These are phyloP conservation scores for Nicotiana attenuata DNA, from an alignment of 257 asterid species.

Conservation along the genomic window DNA sequence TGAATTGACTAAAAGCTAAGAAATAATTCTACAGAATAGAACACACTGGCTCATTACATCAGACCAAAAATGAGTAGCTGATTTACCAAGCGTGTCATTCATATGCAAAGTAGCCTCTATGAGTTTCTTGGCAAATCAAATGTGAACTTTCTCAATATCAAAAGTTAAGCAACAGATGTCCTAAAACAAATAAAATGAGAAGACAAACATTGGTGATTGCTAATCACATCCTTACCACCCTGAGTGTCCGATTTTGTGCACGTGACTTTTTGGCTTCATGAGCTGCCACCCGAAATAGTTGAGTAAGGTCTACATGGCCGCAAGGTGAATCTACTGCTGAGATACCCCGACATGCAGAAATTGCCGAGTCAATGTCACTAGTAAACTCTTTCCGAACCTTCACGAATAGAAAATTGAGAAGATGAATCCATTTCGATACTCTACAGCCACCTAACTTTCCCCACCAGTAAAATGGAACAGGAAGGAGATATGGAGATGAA, in stretches of 20 bases:
- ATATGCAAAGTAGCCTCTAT: background rate
- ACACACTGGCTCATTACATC: background rate
- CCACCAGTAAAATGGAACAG: background rate
- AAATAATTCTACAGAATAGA: background rate
- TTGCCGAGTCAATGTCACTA: slow-evolving; percentile 64
- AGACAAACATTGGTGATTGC: background rate
- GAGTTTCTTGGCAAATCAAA: background rate
- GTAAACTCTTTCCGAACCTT: slow-evolving; percentile 85
- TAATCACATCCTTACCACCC: slow-evolving; percentile 63
- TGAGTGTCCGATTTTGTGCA: slow-evolving; percentile 67
- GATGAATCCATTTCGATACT: background rate
- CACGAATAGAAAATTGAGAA: slow-evolving; percentile 20
- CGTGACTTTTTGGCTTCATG: slow-evolving; percentile 95
- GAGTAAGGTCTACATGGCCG: slow-evolving; percentile 74
- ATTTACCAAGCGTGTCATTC: background rate
- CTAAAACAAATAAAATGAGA: background rate
- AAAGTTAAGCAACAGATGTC: background rate
- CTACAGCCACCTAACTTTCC: background rate
- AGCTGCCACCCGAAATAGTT: slow-evolving; percentile 70
- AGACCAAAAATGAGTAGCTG: background rate
- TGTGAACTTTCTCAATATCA: background rate
- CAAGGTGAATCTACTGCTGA: slow-evolving; percentile 51
- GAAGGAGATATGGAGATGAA: background rate
- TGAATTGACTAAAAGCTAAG: background rate
- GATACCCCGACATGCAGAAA: slow-evolving; percentile 56